Conservation (phyloP, 441 rosid species). For the Croton setiger region DNA sequence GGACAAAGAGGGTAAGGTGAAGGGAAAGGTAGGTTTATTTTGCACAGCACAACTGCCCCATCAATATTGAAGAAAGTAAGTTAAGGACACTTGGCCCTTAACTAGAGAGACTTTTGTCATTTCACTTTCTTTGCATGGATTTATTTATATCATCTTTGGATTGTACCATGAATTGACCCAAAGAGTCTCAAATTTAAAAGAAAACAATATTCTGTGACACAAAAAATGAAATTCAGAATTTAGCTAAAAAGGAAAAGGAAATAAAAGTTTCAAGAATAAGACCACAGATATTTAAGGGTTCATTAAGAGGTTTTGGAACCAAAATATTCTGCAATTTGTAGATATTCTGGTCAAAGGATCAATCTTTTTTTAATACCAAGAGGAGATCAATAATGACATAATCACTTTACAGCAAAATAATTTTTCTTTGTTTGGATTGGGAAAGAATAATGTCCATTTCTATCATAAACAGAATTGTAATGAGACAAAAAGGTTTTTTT, state of each 20-base stretch:
- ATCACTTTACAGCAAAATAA: not conserved
- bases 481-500: too few relatives aligned
- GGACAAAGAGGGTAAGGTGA: not conserved
- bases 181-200: not conserved
- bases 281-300: not conserved
- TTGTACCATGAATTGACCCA: not conserved
- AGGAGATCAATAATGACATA: not conserved
- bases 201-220: not conserved
- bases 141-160: slow-evolving; percentile 7
- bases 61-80: not conserved
- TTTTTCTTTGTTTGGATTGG: too few relatives aligned
- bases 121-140: slow-evolving; percentile 18
- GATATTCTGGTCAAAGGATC: not conserved
- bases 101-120: slow-evolving; percentile 6
- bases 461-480: too few relatives aligned
- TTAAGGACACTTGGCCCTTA: slow-evolving; percentile 18
- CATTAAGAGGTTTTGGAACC: not conserved
- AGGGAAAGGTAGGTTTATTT: not conserved
- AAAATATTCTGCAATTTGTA: not conserved
- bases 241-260: not conserved
- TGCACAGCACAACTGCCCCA: not conserved
- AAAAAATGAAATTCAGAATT: not conserved
- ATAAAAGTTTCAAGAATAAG: not conserved
- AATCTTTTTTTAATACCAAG: not conserved
- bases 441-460: too few relatives aligned